Evolutionary conservation across 805 yeast species (phyloP), one percentile per base, ranked within the genome.

Genomic region (Blastobotrys attinorum): DNA sequence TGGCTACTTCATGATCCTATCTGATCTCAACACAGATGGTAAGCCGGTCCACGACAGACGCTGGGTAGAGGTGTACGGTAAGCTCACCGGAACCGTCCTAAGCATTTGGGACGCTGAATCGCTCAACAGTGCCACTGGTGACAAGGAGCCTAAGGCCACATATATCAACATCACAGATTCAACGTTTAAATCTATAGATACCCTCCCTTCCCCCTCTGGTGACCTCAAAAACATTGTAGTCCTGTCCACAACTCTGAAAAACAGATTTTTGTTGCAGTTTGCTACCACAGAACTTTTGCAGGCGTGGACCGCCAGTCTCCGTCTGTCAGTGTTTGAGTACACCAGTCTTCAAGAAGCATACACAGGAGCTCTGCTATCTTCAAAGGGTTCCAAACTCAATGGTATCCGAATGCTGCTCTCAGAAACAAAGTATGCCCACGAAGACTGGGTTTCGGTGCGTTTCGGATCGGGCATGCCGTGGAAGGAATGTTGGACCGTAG

Each of bases 391-490:
- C 3, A 70, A 83, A 47, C 67, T 92, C 47, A 81, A 90, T 43
- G 97, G 94, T 58, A 88, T 92, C 49, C 76, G 84, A 47, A 83
- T 90, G 13, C 71, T 92, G 37, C 70, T 92, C 46, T 82, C 95
- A 0, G 95, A 84, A 51, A 81, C 92, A 16, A 81, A 90, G 57
- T 84, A 79, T 59, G 77, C 76, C 47, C 92, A 87, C 58, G 96
- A 86, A 62, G 96, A 89, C 56, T 90, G 96, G 97, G 88, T 83
- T 35, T 76, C 88, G 60, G 95, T 92, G 15, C 72, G 97, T 51
- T 92, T 90, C 62, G 97, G 98, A 16, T 76, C 92, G 7, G 98
- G 98, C 20, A 86, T 87, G 95, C 96, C 97, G 1, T 92, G 97
- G 97, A 84, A 81, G 58, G 74, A 95, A 47, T 90, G 96, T 58